These are phyloP conservation scores for Vigna trinervia DNA, from an alignment of 306 rosid genomes.

Conservation along the genomic window DNA sequence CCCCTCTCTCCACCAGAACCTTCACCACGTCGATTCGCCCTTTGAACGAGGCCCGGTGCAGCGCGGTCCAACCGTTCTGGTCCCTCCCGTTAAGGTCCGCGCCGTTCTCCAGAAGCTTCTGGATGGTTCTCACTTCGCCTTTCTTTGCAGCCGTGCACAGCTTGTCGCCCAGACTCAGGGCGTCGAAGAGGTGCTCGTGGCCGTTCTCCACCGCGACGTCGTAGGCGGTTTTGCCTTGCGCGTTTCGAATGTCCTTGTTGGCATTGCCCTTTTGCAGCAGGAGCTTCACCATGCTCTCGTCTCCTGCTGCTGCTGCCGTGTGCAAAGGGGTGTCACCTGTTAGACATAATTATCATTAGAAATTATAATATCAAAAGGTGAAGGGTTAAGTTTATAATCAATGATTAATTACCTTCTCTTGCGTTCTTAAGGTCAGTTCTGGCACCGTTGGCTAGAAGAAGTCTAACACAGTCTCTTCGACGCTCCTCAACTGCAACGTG, in stretches of 20 bases:
- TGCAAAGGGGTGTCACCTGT: slow-evolving; percentile 66
- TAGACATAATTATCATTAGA: not conserved
- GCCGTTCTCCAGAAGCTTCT: slow-evolving; percentile 61
- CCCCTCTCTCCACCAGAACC: slow-evolving; percentile 65
- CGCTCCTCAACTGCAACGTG: slow-evolving; percentile 72
- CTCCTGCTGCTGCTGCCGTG: slow-evolving; percentile 68
- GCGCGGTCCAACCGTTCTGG: slow-evolving; percentile 83
- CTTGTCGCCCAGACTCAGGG: slow-evolving; percentile 68
- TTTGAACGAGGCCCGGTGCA: slow-evolving; percentile 80
- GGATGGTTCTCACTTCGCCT: slow-evolving; percentile 69
- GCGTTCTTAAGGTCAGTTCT: slow-evolving; percentile 50
- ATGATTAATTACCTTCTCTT: slow-evolving; percentile 47
- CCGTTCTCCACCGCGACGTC: slow-evolving; percentile 75
- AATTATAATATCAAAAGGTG: too few relatives aligned
- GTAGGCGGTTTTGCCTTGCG: slow-evolving; percentile 59
- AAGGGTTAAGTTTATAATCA: too few relatives aligned
- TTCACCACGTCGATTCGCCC: slow-evolving; percentile 60
- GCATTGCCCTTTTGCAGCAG: slow-evolving; percentile 75
- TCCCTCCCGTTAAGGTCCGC: slow-evolving; percentile 72
- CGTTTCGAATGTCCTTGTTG: slow-evolving; percentile 66
- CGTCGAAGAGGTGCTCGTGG: slow-evolving; percentile 61
- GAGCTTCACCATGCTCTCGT: slow-evolving; percentile 74
- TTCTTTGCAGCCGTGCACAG: slow-evolving; percentile 68
- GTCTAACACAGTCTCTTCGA: slow-evolving; percentile 63
- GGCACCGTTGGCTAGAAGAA: slow-evolving; percentile 69